Percentiles rank a stretch among this genome's conserved stretches.
Evolutionary conservation across 2,329 filamentous ascomycete species (phyloP).

Genomic region (Penicillium decumbens): DNA sequence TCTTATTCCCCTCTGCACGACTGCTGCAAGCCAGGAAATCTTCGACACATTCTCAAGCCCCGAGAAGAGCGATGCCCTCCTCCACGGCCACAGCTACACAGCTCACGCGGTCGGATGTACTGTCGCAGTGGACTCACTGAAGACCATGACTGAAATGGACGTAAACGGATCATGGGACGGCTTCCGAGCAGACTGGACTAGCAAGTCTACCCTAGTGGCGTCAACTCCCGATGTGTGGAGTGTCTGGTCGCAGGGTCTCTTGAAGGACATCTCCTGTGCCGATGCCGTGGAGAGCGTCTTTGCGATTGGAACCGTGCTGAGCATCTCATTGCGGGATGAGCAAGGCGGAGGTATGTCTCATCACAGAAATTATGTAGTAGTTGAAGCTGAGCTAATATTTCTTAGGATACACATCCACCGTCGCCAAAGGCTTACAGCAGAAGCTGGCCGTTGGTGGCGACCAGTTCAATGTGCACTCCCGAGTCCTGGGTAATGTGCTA

Average conservation of each 20-base stretch:
- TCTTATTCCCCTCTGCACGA: slow-evolving; percentile 70
- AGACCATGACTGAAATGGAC: slow-evolving; percentile 58
- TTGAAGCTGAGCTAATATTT: not conserved
- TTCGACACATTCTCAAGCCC: slow-evolving; percentile 66
- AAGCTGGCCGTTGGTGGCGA: slow-evolving; percentile 41
- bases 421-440: slow-evolving; percentile 51
- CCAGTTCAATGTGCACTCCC: slow-evolving; percentile 51
- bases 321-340: slow-evolving; percentile 55
- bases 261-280: slow-evolving; percentile 56
- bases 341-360: slow-evolving; percentile 42
- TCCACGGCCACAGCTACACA: slow-evolving; percentile 85
- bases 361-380: not conserved
- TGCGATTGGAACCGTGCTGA: slow-evolving; percentile 69
- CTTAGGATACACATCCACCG: slow-evolving; percentile 54
- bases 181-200: slow-evolving; percentile 50
- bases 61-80: slow-evolving; percentile 71
- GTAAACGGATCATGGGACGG: slow-evolving; percentile 52
- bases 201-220: not conserved
- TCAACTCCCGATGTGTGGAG: slow-evolving; percentile 54
- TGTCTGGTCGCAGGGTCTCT: slow-evolving; percentile 61
- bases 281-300: slow-evolving; percentile 60
- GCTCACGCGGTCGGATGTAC: slow-evolving; percentile 77
- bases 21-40: slow-evolving; percentile 67
- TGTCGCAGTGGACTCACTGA: slow-evolving; percentile 65
- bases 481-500: slow-evolving; percentile 58